Percentiles rank a stretch among this genome's conserved stretches.
phyloP scores from a whole-genome alignment of 1,139 yeast species.

The Geotrichum phurueaensis region DNA sequence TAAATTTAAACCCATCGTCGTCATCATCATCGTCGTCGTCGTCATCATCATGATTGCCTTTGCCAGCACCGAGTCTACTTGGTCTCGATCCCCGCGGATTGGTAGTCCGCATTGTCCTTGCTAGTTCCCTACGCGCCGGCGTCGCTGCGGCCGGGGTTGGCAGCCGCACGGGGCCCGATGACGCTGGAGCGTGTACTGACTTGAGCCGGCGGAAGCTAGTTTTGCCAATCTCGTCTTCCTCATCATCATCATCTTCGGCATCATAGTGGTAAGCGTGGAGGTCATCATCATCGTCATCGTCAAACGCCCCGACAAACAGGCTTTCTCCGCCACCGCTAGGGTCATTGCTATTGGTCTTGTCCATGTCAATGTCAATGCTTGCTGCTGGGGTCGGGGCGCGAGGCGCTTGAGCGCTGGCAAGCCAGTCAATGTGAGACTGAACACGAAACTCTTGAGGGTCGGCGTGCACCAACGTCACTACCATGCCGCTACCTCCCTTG shows the following conservation, averaged over 20 bases:
- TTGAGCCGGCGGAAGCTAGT: background rate
- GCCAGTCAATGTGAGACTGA: constrained; percentile 11
- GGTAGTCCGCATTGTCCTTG: background rate
- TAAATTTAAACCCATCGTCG: constrained; percentile 20
- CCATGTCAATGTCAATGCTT: background rate
- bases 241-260: background rate
- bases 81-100: no score
- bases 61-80: no score
- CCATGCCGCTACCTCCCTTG: background rate
- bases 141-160: background rate
- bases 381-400: background rate
- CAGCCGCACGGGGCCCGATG: background rate
- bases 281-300: background rate
- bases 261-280: background rate
- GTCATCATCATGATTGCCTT: constrained; percentile 16
- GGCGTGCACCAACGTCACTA: constrained; percentile 7
- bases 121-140: background rate
- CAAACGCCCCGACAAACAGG: constrained; percentile 1
- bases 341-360: background rate
- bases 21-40: constrained; percentile 19
- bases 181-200: background rate
- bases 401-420: background rate
- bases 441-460: constrained; percentile 7
- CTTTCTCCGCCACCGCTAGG: background rate
- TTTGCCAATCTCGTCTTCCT: constrained; percentile 5